Conservation (phyloP, 176 grass and related monocot species). For the Raddia distichophylla region DNA sequence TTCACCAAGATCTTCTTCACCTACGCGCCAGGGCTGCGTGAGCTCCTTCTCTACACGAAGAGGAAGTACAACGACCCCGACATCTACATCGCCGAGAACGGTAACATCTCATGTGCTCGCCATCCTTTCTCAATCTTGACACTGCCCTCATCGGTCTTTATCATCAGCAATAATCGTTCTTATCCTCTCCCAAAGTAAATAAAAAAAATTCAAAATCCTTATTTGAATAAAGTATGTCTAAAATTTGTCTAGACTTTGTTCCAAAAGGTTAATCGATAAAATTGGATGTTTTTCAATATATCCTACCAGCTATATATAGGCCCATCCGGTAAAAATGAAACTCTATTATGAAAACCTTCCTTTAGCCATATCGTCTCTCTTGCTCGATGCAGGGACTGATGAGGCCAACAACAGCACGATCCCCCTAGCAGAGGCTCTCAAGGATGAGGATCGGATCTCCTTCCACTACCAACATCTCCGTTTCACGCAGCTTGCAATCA, state of each 20-base stretch:
- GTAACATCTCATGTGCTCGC: background rate
- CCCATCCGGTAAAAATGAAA: too few species aligned
- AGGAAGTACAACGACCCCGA: conserved; percentile 52
- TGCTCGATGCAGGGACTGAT: conserved; percentile 17
- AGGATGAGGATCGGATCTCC: conserved; percentile 46
- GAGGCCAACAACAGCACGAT: conserved; percentile 49
- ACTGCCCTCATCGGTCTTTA: background rate
- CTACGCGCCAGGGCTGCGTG: conserved; percentile 48
- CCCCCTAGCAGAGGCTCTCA: conserved; percentile 47
- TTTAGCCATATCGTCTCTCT: background rate
- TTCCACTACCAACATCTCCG: conserved; percentile 55
- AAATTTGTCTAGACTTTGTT: too few species aligned
- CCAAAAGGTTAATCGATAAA: too few species aligned
- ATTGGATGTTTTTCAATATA: too few species aligned
- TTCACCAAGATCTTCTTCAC: conserved; percentile 51
- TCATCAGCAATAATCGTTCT: too few species aligned
- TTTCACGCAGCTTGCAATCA: conserved; percentile 48
- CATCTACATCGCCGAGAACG: conserved; percentile 65
- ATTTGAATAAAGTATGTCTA: too few species aligned
- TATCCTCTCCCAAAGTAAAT: too few species aligned
- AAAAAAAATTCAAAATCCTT: too few species aligned
- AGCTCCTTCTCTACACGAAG: conserved; percentile 60
- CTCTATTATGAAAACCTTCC: too few species aligned
- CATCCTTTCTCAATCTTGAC: background rate
- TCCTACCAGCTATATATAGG: too few species aligned